These are phyloP conservation scores for Heterobasidion occidentale DNA, from an alignment of 1,284 basidiomycete species.

Conservation along the genomic window DNA sequence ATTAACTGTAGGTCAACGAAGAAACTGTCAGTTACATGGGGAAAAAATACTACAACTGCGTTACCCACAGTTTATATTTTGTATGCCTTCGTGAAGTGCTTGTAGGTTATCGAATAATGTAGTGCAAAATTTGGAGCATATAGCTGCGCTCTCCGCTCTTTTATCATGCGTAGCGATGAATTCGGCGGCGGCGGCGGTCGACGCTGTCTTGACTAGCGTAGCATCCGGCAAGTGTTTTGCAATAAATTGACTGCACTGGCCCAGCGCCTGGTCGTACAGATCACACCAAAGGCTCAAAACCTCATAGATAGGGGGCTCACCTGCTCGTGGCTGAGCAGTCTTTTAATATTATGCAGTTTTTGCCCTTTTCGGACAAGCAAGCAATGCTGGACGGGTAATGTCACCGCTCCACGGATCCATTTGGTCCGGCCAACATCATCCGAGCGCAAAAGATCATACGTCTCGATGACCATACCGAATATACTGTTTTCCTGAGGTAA, in stretches of 20 bases:
- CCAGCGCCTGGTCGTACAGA: constrained; percentile 48
- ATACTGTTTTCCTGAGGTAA: constrained; percentile 74
- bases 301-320: constrained; percentile 26
- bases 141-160: constrained; percentile 50
- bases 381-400: constrained; percentile 59
- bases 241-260: constrained; percentile 65
- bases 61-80: constrained; percentile 48
- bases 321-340: constrained; percentile 70
- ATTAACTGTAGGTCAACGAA: constrained; percentile 35
- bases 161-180: constrained; percentile 29
- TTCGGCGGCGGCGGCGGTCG: constrained; percentile 64
- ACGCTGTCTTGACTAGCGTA: constrained; percentile 43
- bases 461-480: constrained; percentile 66
- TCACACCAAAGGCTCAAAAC: neutral
- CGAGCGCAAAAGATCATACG: constrained; percentile 53
- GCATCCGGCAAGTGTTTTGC: constrained; percentile 42
- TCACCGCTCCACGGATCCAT: constrained; percentile 52
- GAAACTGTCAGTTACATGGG: neutral
- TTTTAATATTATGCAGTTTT: constrained; percentile 39
- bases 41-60: neutral
- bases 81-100: constrained; percentile 51
- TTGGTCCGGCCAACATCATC: constrained; percentile 28
- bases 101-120: constrained; percentile 49
- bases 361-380: constrained; percentile 52
- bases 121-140: constrained; percentile 60